Evolutionary conservation across 495 filamentous ascomycete species (phyloP), one percentile per base, ranked within the genome.

Genomic region (Neurospora africana): DNA sequence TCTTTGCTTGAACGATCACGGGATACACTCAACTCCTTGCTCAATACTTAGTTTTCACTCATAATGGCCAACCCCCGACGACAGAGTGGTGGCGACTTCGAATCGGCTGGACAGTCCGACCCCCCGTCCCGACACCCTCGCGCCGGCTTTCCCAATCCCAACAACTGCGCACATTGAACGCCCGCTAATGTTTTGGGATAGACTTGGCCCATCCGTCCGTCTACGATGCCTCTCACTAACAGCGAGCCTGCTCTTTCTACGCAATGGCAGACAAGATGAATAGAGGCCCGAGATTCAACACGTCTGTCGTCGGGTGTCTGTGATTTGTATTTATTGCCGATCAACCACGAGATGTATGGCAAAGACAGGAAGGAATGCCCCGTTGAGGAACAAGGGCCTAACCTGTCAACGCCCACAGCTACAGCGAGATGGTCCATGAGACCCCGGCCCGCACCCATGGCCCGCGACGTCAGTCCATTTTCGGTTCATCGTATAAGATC

Each of bases 171-270:
- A 65, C 53, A 2, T 33, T 65, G 27, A 10, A 27, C 47, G 2
- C 23, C 21, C 11, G 47, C 47, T 27, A 2, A 65, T 65, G 30
- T 65, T 35, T 65, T n/a, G 9, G 94, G 1, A 91, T 90, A 72
- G 97, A 97, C 78, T 97, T 93, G 33, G 91, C 79, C 85, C 89
- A 96, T 1, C 84, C 85, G 0, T 82, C 75, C 84, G 96, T 90
- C 0, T 17, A 61, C 53, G 13, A 61, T 61, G 21, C 53, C 23
- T 33, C 27, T 19, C 53, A 19, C 15, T 33, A 61, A 61, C 53
- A 8, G 53, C 53, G 27, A 9, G 27, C 13, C 53, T 17, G 33
- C 13, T 8, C 5, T 30, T 5, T 30, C 5, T 17, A 61, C 53
- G 53, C 53, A 61, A 13, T 61, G 53, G 19, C 15, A 17, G 27